These are phyloP conservation scores for Beauveria australis DNA, from an alignment of 2,329 filamentous ascomycete species.

Conservation along the genomic window DNA sequence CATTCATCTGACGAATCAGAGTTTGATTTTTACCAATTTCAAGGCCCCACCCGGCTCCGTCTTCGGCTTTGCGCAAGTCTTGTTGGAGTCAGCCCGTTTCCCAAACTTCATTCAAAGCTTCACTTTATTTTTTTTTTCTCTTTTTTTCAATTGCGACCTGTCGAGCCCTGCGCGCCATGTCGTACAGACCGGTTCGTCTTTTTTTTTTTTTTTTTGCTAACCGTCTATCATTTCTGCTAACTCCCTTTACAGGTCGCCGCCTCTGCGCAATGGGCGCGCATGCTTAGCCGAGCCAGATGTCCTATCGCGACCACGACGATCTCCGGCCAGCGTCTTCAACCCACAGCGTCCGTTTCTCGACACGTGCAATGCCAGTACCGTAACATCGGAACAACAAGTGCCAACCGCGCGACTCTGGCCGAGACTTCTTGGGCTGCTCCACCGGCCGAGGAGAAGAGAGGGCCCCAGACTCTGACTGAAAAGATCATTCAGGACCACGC, in stretches of 20 bases:
- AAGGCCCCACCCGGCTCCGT: background rate
- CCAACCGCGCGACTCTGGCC: background rate
- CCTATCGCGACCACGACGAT: background rate
- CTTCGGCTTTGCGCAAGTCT: background rate
- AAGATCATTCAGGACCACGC: slow-evolving; percentile 85
- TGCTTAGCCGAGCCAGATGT: background rate
- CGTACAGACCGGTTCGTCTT: slow-evolving; percentile 3
- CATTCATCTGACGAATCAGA: background rate
- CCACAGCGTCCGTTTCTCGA: background rate
- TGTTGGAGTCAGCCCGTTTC: background rate
- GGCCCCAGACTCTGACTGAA: slow-evolving; percentile 75
- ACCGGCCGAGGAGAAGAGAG: background rate
- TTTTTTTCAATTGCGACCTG: background rate
- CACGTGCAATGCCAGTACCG: background rate
- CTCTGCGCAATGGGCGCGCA: slow-evolving; percentile 1
- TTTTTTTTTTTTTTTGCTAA: no score
- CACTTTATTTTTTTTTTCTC: no score
- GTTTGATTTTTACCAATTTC: background rate
- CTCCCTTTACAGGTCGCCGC: background rate
- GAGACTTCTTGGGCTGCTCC: background rate
- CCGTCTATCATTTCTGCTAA: background rate
- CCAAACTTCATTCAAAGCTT: background rate
- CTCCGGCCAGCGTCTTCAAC: background rate
- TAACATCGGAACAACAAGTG: background rate
- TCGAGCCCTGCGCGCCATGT: background rate